phyloP scores from a whole-genome alignment of 2,329 filamentous ascomycete genomes.

The Colletotrichum aenigma region DNA sequence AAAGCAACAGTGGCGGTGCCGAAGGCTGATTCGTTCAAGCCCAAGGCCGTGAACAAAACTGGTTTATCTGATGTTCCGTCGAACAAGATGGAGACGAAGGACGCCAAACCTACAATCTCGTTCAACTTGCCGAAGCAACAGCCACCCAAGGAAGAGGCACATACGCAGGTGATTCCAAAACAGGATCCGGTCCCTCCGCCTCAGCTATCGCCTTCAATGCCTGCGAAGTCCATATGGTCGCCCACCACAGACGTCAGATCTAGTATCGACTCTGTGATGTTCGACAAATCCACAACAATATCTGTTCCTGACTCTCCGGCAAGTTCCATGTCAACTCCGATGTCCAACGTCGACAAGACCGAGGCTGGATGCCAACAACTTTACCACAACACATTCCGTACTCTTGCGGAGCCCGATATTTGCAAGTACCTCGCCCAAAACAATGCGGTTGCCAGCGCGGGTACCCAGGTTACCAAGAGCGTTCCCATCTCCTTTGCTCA shows the following conservation, averaged over 20 bases:
- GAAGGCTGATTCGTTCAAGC: background rate
- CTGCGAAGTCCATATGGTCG: background rate
- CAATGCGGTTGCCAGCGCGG: background rate
- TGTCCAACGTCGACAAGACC: background rate
- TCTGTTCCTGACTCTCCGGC: background rate
- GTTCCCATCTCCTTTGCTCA: conserved; percentile 40
- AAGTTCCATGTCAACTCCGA: background rate
- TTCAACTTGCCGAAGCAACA: background rate
- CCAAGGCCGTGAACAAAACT: rapidly evolving
- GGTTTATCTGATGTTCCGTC: background rate
- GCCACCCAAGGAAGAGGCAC: rapidly evolving
- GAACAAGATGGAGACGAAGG: background rate
- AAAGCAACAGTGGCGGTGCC: rapidly evolving
- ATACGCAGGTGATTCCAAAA: background rate
- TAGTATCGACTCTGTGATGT: background rate
- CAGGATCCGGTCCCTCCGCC: background rate
- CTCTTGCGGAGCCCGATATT: background rate
- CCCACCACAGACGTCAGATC: background rate
- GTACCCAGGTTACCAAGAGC: background rate
- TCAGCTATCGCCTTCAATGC: background rate
- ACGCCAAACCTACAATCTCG: background rate
- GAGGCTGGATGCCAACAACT: background rate
- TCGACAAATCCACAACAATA: background rate
- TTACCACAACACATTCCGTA: background rate
- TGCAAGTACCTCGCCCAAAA: background rate